Evolutionary conservation across 192 early-diverging fungal species (phyloP).

Genomic region (Entophlyctis helioformis): DNA sequence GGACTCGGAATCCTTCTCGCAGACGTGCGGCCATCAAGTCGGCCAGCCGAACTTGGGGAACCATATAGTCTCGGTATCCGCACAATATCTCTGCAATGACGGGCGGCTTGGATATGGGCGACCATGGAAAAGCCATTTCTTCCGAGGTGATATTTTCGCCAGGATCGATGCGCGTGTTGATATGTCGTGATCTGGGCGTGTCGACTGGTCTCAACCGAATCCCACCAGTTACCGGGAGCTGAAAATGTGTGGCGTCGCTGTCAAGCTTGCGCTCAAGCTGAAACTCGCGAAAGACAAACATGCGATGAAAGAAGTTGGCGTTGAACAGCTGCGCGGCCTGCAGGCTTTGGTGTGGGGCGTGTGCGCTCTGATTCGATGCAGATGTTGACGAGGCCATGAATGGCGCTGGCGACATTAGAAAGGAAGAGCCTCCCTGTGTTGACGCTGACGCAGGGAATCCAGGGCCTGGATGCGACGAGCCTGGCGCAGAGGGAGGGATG

Average conservation of each 20-base stretch:
- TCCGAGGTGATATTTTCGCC: constrained; percentile 9
- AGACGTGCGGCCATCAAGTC: constrained; percentile 20
- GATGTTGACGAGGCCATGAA: too few species aligned
- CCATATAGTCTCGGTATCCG: constrained; percentile 23
- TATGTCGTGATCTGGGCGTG: constrained; percentile 14
- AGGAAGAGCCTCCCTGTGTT: neutral
- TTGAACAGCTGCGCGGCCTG: too few species aligned
- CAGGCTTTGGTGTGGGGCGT: neutral
- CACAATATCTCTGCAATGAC: constrained; percentile 33
- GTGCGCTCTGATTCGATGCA: too few species aligned
- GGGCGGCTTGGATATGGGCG: constrained; percentile 20
- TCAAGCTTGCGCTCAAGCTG: constrained; percentile 15
- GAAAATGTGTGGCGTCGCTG: constrained; percentile 3
- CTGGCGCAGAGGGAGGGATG: too few species aligned
- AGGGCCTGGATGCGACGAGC: too few species aligned
- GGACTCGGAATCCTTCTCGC: constrained; percentile 30
- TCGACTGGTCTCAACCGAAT: constrained; percentile 29
- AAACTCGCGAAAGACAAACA: constrained; percentile 18
- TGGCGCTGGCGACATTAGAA: neutral
- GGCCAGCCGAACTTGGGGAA: constrained; percentile 12
- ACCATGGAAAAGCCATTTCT: constrained; percentile 38
- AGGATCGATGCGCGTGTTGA: constrained; percentile 17
- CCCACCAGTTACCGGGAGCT: constrained; percentile 12
- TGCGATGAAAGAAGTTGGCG: constrained; percentile 41
- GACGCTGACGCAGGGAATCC: neutral